A percentile compares a stretch with the other conserved stretches of the same genome.
Evolutionary conservation across 768 basidiomycete genomes (phyloP).

Genomic region (Asterophora parasitica): DNA sequence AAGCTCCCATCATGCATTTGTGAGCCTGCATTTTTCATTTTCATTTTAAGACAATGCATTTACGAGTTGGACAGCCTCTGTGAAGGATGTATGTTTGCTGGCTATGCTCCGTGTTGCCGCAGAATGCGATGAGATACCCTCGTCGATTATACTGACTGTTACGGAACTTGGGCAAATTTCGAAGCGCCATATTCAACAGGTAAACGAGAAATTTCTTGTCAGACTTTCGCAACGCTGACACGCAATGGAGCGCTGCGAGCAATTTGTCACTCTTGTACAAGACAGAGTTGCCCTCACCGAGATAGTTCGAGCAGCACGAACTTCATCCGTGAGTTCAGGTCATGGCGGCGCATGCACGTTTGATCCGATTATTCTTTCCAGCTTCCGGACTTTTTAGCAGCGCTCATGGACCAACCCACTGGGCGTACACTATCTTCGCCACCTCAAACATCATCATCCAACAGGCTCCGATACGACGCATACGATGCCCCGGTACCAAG

Average conservation of each 20-base stretch:
- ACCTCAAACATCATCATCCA: constrained; percentile 26
- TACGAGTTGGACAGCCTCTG: constrained; percentile 42
- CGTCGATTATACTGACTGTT: constrained; percentile 39
- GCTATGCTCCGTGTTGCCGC: constrained; percentile 66
- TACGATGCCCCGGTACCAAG: constrained; percentile 59
- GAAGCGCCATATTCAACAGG: constrained; percentile 54
- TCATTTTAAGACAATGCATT: constrained; percentile 1
- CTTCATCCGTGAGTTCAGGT: constrained; percentile 48
- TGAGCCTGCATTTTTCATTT: constrained; percentile 24
- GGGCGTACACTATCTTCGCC: constrained; percentile 10
- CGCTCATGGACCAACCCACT: constrained; percentile 27
- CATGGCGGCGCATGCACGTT: not conserved
- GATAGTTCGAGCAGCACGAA: constrained; percentile 43
- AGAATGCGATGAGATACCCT: constrained; percentile 51
- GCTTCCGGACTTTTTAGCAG: constrained; percentile 68
- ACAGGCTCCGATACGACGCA: constrained; percentile 62
- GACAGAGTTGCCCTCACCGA: constrained; percentile 41
- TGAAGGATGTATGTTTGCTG: constrained; percentile 70
- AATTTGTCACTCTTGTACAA: constrained; percentile 50
- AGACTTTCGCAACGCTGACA: constrained; percentile 7
- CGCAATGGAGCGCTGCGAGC: constrained; percentile 56
- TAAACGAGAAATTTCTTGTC: constrained; percentile 23
- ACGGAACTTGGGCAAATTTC: constrained; percentile 37
- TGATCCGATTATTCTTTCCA: constrained; percentile 22
- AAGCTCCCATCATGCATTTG: constrained; percentile 39